Evolutionary conservation across 1,139 yeast genomes (phyloP), one percentile per base, ranked within the genome.

Genomic region (Kazachstania sp.): DNA sequence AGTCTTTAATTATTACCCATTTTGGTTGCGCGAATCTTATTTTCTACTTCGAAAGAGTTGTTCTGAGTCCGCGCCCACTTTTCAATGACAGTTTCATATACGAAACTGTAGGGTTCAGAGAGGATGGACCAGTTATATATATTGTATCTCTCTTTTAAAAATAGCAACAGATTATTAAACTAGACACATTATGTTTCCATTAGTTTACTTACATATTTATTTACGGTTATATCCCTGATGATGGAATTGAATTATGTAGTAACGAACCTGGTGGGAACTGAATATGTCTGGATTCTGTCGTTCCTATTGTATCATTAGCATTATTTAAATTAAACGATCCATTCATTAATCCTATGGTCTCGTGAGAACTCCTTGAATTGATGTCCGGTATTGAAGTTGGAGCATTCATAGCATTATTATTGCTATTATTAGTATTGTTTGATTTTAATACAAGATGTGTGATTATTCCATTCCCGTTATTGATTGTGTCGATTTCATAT

Each of bases 401-500:
- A 23, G 19, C 7, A 5, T 16, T 16, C 19, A 32, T n/a, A 6
- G 5, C 18, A 15, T n/a, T 32, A 32, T 13, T 34, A 11, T n/a
- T n/a, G n/a, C n/a, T n/a, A n/a, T 20, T n/a, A n/a, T n/a, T 29
- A n/a, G 28, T 9, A 23, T 9, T 4, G 28, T 23, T 23, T 7
- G 28, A 23, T 7, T 29, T 26, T 52, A 59, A 50, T 45, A 53
- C 53, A 12, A 56, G 56, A 45, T 60, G 64, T 1, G 61, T 53
- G 8, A 60, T 51, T 2, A 51, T 41, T 18, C 65, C 65, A 3
- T 52, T 45, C 3, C 51, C 48, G 31, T 55, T 51, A 8, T 52
- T 51, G 19, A 59, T 18, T 6, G 61, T 34, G 23, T 61, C 63
- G 35, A 59, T 54, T 16, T 53, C 54, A 37, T 58, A 52, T 11